Base-by-base conservation (phyloP, 495 filamentous ascomycete genomes). In the Tuber umbilicatum region DNA sequence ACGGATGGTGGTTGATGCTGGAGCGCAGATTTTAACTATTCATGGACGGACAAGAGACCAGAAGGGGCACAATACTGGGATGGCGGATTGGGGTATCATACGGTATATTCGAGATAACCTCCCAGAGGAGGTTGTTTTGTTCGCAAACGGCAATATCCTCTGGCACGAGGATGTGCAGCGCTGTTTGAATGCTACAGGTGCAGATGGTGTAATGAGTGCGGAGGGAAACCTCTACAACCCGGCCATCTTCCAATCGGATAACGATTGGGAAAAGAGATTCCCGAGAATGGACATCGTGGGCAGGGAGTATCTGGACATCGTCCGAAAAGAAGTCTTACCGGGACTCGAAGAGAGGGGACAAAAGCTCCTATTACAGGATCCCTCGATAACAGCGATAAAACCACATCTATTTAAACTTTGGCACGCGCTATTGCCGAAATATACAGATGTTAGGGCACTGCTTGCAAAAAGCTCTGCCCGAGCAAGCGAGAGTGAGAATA, bases 91-190 rank as follows among this genome's bases (percentile, higher is more conserved):
- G 96, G 87, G 84, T 40, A 87, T 90, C 71, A 89, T 99, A 71
- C 87, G 90, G 38, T 96, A 91, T 78, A 85, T 99, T 70, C 87
- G 96, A 67, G 90, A 97, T 45, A 90, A 92, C 69, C 85, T 99
- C 37, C 94, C 95, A 1, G 84, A 87, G 4, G 93, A 97, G 40
- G 93, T 93, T 50, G 95, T 99, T 14, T 89, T 99, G 14, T 97
- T 99, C 81, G 94, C 95, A 21, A 99, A 99, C 82, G 95, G 95
- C 23, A 98, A 98, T 80, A 91, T 97, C 45, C 87, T 99, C 74
- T 90, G 90, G 83, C 86, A 92, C 73, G 91, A 88, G 2, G 96
- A 98, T 82, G 84, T 98, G n/a, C 87, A 89, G 45, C 82, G 82
- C 43, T 99, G 95, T 80, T 84, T 98, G 21, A 87, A 89, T 74